phyloP scores from a whole-genome alignment of 225 moss, liverwort and hornwort genomes.

The Straminergon stramineum region DNA sequence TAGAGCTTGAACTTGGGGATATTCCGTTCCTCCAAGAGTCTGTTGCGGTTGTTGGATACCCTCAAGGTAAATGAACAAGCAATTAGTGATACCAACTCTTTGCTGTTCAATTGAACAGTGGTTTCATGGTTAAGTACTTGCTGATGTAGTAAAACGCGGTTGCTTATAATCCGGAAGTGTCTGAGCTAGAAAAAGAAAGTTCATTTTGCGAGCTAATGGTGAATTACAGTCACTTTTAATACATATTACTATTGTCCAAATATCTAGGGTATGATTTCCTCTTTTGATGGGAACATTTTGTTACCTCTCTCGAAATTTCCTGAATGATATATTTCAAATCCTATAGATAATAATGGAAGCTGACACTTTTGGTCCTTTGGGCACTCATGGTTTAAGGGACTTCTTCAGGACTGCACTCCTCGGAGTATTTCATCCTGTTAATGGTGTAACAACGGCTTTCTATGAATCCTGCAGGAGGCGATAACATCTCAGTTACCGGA shows the following conservation, averaged over 20 bases:
- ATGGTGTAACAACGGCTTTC: not conserved
- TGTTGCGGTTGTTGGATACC: conserved; percentile 91
- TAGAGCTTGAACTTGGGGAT: conserved; percentile 75
- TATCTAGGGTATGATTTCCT: not conserved
- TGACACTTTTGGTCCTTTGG: not conserved
- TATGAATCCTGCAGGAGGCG: conserved; percentile 58
- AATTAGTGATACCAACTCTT: not conserved
- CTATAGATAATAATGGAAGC: not conserved
- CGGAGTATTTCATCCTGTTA: not conserved
- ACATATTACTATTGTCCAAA: not conserved
- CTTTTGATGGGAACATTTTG: not conserved
- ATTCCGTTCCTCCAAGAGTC: conserved; percentile 93
- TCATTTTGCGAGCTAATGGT: not conserved
- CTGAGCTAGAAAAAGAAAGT: not conserved
- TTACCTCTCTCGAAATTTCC: not conserved
- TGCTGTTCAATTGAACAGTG: not conserved
- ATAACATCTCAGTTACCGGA: conserved; percentile 94
- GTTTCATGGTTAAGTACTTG: not conserved
- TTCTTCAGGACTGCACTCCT: not conserved
- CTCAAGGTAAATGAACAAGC: conserved; percentile 60
- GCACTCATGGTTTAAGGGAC: not conserved
- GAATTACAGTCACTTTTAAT: not conserved
- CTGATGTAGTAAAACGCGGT: not conserved
- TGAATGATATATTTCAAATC: not conserved
- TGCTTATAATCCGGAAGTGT: not conserved